Conservation (phyloP, 164 flowering plant genomes). For the Hamamelis virginiana region DNA sequence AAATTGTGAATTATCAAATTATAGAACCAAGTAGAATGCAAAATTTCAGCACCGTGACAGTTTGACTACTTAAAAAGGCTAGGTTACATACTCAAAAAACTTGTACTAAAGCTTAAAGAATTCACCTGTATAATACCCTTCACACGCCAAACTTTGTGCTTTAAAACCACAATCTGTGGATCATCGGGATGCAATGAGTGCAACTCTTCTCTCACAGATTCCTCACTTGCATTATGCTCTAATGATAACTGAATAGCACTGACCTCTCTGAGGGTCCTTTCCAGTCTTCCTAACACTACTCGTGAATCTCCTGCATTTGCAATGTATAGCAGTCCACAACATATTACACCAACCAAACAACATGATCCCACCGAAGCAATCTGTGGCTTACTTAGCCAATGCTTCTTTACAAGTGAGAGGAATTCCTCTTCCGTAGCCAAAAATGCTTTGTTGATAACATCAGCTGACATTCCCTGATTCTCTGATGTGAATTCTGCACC, state of each 20-base stretch:
- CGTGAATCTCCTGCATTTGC: slow-evolving; percentile 94
- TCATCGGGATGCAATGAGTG: slow-evolving; percentile 81
- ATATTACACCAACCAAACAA: slow-evolving; percentile 80
- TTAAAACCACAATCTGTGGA: slow-evolving; percentile 83
- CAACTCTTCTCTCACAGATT: slow-evolving; percentile 82
- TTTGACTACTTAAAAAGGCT: too few relatives aligned
- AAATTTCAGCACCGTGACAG: too few relatives aligned
- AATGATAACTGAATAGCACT: slow-evolving; percentile 73
- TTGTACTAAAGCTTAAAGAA: background rate
- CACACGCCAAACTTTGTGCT: slow-evolving; percentile 95
- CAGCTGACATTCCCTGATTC: slow-evolving; percentile 57
- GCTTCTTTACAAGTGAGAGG: slow-evolving; percentile 55
- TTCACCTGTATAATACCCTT: slow-evolving; percentile 92
- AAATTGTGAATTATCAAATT: background rate
- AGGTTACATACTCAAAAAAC: background rate
- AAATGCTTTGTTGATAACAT: slow-evolving; percentile 68
- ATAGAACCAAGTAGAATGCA: slow-evolving; percentile 7
- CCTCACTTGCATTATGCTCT: slow-evolving; percentile 85
- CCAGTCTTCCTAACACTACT: slow-evolving; percentile 75
- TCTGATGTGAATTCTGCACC: slow-evolving; percentile 71
- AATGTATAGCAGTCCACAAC: slow-evolving; percentile 64
- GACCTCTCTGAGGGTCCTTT: slow-evolving; percentile 42
- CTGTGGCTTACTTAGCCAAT: slow-evolving; percentile 68
- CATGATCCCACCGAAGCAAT: slow-evolving; percentile 93
- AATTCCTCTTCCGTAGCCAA: slow-evolving; percentile 79